Evolutionary conservation across 2,329 filamentous ascomycete species (phyloP).

Genomic region (Talaromyces sp.): DNA sequence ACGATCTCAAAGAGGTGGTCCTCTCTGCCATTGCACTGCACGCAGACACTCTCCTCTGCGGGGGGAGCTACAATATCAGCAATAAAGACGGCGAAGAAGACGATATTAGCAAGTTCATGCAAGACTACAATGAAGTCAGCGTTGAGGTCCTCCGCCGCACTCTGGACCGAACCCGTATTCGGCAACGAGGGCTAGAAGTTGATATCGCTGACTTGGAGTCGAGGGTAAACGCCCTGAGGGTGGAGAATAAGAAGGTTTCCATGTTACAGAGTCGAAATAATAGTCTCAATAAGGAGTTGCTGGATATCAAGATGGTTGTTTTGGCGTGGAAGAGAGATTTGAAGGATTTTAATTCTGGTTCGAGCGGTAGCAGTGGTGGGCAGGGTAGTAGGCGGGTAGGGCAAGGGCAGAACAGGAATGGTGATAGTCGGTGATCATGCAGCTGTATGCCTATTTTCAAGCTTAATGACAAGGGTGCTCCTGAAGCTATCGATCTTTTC

Average conservation of each 20-base stretch:
- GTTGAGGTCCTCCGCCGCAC: slow-evolving; percentile 15
- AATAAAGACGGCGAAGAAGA: neutral
- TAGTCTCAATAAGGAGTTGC: slow-evolving; percentile 18
- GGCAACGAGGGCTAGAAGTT: slow-evolving; percentile 16
- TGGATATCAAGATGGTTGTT: slow-evolving; percentile 18
- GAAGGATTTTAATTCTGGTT: neutral
- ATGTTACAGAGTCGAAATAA: slow-evolving; percentile 17
- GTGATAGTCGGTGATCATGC: neutral
- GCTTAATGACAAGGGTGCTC: neutral
- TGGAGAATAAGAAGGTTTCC: slow-evolving; percentile 18
- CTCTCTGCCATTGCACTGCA: slow-evolving; percentile 14
- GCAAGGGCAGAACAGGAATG: neutral
- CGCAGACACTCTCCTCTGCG: slow-evolving; percentile 16
- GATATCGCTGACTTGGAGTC: slow-evolving; percentile 19
- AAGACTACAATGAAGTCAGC: slow-evolving; percentile 18
- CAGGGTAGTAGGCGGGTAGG: neutral
- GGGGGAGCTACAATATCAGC: neutral
- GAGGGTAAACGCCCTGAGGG: slow-evolving; percentile 7
- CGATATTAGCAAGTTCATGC: slow-evolving; percentile 10
- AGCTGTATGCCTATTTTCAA: neutral
- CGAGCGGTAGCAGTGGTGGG: neutral
- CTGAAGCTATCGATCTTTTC: neutral
- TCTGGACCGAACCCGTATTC: slow-evolving; percentile 16
- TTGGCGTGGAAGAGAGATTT: slow-evolving; percentile 18
- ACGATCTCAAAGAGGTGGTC: slow-evolving; percentile 18